These are phyloP conservation scores for Candida corydali DNA, from an alignment of 805 yeast genomes.

Conservation along the genomic window DNA sequence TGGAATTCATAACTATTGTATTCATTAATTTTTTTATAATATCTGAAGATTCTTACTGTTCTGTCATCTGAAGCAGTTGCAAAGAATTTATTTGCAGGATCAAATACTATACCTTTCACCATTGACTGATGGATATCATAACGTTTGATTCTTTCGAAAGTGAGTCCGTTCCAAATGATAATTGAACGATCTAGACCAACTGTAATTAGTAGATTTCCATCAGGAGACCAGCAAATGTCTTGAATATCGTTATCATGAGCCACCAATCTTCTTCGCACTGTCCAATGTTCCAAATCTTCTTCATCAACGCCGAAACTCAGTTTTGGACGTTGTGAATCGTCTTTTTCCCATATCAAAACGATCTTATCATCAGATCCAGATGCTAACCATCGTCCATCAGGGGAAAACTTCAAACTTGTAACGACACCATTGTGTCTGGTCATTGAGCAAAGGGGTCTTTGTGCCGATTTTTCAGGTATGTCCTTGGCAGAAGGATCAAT, in stretches of 20 bases:
- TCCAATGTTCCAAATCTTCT: constrained; percentile 84
- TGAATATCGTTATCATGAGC: constrained; percentile 98
- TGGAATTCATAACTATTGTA: constrained; percentile 70
- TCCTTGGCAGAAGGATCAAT: constrained; percentile 1
- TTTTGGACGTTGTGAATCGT: constrained; percentile 52
- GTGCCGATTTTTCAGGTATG: constrained; percentile 20
- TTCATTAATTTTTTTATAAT: constrained; percentile 59
- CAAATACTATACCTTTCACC: constrained; percentile 95
- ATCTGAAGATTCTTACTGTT: constrained; percentile 81
- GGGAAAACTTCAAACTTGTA: constrained; percentile 88
- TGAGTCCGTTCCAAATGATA: constrained; percentile 88
- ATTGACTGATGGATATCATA: constrained; percentile 92
- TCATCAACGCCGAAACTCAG: constrained; percentile 62
- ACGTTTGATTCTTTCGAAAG: constrained; percentile 84
- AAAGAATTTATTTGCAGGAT: constrained; percentile 96
- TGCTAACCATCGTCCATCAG: constrained; percentile 86
- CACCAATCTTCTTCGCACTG: constrained; percentile 83
- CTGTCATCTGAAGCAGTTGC: constrained; percentile 97
- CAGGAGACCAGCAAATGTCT: constrained; percentile 98
- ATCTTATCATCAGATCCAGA: constrained; percentile 95
- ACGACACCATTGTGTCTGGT: constrained; percentile 96
- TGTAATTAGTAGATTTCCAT: constrained; percentile 81
- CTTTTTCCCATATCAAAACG: constrained; percentile 88
- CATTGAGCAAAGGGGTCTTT: constrained; percentile 77
- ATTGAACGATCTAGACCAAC: constrained; percentile 94